phyloP scores from a whole-genome alignment of 2,329 filamentous ascomycete genomes.

The Cephalotrichum gorgonifer region DNA sequence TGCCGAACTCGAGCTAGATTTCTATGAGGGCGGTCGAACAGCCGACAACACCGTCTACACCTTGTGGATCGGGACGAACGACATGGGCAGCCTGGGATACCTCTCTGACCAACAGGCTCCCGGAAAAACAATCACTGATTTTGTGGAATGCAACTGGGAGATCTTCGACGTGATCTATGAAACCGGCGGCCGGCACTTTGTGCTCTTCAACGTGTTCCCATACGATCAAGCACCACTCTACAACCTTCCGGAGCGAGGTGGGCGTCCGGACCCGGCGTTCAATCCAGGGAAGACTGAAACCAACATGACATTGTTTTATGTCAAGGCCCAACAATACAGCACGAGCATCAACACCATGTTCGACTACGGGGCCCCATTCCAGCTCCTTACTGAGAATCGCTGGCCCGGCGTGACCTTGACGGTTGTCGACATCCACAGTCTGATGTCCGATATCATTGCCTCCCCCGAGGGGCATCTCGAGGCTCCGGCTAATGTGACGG shows the following conservation, averaged over 20 bases:
- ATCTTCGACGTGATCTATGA: conserved; percentile 53
- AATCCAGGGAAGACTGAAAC: conserved; percentile 13
- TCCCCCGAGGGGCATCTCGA: conserved; percentile 52
- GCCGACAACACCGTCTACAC: conserved; percentile 57
- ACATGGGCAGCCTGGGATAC: conserved; percentile 57
- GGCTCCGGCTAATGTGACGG: conserved; percentile 50
- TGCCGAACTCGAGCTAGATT: conserved; percentile 31
- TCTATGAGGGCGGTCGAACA: conserved; percentile 32
- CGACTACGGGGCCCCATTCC: conserved; percentile 35
- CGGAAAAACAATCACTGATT: conserved; percentile 51
- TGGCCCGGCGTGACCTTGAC: conserved; percentile 52
- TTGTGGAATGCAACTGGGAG: conserved; percentile 57
- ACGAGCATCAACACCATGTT: conserved; percentile 37
- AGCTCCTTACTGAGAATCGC: conserved; percentile 29
- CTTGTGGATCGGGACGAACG: conserved; percentile 75
- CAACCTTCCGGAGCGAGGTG: conserved; percentile 32
- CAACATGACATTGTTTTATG: conserved; percentile 34
- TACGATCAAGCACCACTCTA: conserved; percentile 61
- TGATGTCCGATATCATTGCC: conserved; percentile 55
- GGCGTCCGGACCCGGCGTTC: conserved; percentile 12
- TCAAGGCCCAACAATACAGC: conserved; percentile 35
- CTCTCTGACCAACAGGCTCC: conserved; percentile 51
- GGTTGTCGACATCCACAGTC: conserved; percentile 55
- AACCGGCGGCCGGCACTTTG: conserved; percentile 58
- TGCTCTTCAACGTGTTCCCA: conserved; percentile 59